Evolutionary conservation across 2,329 filamentous ascomycete species (phyloP), one percentile per base, ranked within the genome.

Genomic region (Exutisphaerella laricina): DNA sequence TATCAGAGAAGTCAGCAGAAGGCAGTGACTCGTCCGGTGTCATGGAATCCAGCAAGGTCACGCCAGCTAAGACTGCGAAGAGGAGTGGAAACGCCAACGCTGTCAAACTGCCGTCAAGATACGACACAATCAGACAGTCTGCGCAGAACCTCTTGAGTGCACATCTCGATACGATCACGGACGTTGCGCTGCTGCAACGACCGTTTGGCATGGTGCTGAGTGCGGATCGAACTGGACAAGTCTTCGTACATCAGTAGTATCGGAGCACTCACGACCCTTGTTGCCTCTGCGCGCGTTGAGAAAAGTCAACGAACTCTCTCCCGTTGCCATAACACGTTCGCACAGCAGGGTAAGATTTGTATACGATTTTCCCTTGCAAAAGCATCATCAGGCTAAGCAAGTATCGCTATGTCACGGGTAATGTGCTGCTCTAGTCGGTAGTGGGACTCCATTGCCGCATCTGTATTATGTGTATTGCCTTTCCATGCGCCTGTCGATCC

Each of bases 201-300:
- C 92, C 92, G 17, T 96, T 94, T 64, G 85, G 84, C 4, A 96
- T 97, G 87, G 84, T 89, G 23, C 74, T 97, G 37, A 94, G 85
- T 53, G 89, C 85, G 41, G 92, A 98, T 70, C 75, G 90, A 56
- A 85, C 83, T 28, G 92, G 92, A 0, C 82, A 90, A 62, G 80
- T 97, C 33, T 94, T 92, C 72, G 82, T 96, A 40, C 94, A 80
- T 62, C 77, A 78, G 61, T 82, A 26, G n/a, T n/a, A n/a, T n/a
- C n/a, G n/a, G n/a, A n/a, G n/a, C n/a, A n/a, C n/a, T n/a, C n/a
- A n/a, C n/a, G n/a, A n/a, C n/a, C n/a, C n/a, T n/a, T n/a, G n/a
- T n/a, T n/a, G n/a, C n/a, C n/a, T n/a, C n/a, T n/a, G n/a, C n/a
- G n/a, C n/a, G n/a, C n/a, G n/a, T n/a, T n/a, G n/a, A n/a, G n/a